A percentile compares a stretch with the other conserved stretches of the same genome.
These are phyloP conservation scores for Penicillium soppii DNA, from an alignment of 495 filamentous ascomycete genomes.

Conservation along the genomic window DNA sequence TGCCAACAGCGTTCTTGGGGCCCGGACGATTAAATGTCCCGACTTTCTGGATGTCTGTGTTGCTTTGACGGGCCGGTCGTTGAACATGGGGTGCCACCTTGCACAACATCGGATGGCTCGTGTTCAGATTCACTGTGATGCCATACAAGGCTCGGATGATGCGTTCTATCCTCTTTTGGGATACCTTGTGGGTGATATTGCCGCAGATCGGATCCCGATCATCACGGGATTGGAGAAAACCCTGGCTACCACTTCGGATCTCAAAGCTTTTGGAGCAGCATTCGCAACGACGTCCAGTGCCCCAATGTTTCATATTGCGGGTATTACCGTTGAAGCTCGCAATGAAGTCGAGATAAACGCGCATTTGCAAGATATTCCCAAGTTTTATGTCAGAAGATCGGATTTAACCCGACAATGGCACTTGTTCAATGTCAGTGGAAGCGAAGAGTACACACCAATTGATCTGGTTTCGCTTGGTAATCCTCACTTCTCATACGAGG, in stretches of 20 bases:
- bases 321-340: constrained; percentile 23
- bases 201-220: constrained; percentile 20
- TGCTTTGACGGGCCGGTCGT: constrained; percentile 29
- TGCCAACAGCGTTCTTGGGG: constrained; percentile 33
- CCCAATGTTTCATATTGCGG: constrained; percentile 33
- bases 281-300: constrained; percentile 31
- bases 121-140: constrained; percentile 7
- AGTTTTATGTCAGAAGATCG: not conserved
- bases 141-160: constrained; percentile 13
- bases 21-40: constrained; percentile 32
- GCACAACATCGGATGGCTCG: constrained; percentile 8
- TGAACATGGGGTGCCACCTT: constrained; percentile 19
- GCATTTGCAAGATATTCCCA: not conserved
- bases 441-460: constrained; percentile 4
- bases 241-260: constrained; percentile 11
- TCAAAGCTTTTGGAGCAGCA: constrained; percentile 35
- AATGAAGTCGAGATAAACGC: not conserved
- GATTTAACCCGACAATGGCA: constrained; percentile 13
- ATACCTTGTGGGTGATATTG: constrained; percentile 21
- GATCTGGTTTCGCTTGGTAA: constrained; percentile 35
- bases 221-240: constrained; percentile 21
- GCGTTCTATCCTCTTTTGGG: constrained; percentile 29
- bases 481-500: constrained; percentile 30
- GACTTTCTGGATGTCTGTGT: constrained; percentile 33
- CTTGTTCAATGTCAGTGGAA: constrained; percentile 13